A percentile compares a stretch with the other conserved stretches of the same genome.
Evolutionary conservation across 2,329 filamentous ascomycete species (phyloP).

Genomic region (Peltaster fructicola): DNA sequence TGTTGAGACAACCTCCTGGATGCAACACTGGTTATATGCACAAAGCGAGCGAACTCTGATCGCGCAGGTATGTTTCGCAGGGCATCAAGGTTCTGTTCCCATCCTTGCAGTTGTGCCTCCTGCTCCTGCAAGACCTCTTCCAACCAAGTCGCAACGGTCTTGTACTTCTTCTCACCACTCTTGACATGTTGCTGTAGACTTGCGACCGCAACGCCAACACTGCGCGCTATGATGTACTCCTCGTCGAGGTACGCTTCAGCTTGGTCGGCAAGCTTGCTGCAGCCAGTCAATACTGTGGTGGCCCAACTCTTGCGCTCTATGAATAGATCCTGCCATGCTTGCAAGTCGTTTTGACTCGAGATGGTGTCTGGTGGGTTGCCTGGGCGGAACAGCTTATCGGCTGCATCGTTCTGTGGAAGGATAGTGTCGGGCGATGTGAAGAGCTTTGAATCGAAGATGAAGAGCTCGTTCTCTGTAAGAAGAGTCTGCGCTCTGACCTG

Average conservation of each 20-base stretch:
- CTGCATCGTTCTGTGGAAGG: slow-evolving; percentile 33
- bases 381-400: slow-evolving; percentile 36
- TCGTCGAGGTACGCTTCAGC: slow-evolving; percentile 51
- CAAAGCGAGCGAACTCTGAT: slow-evolving; percentile 40
- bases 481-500: slow-evolving; percentile 68
- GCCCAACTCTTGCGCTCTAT: slow-evolving; percentile 69
- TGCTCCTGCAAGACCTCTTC: slow-evolving; percentile 51
- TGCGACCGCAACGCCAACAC: slow-evolving; percentile 66
- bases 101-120: slow-evolving; percentile 41
- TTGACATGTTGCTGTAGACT: slow-evolving; percentile 66
- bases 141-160: slow-evolving; percentile 54
- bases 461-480: slow-evolving; percentile 75
- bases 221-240: slow-evolving; percentile 59
- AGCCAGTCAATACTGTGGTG: slow-evolving; percentile 49
- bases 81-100: slow-evolving; percentile 51
- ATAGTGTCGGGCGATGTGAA: slow-evolving; percentile 9
- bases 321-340: slow-evolving; percentile 80
- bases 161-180: slow-evolving; percentile 52
- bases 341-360: slow-evolving; percentile 58
- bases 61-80: slow-evolving; percentile 48
- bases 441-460: slow-evolving; percentile 62
- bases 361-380: slow-evolving; percentile 59
- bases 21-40: slow-evolving; percentile 9
- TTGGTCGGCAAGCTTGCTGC: slow-evolving; percentile 43
- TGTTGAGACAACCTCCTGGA: slow-evolving; percentile 19